Percentiles rank a stretch among this genome's conserved stretches.
Conservation (phyloP, 495 filamentous ascomycete species). For the Aspergillus biplanus region DNA sequence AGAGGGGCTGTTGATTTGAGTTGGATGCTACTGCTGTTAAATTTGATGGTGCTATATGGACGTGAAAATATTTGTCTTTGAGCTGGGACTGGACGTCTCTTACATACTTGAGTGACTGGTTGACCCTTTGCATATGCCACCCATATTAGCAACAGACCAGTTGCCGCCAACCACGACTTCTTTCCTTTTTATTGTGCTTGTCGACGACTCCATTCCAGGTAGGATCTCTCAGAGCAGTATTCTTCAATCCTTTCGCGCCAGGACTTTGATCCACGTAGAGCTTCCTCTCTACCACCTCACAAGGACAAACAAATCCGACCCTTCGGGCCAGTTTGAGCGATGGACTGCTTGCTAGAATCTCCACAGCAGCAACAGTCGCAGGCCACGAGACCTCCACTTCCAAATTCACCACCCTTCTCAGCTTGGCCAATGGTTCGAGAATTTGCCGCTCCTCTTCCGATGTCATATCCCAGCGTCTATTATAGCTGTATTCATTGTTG, state of each 20-base stretch:
- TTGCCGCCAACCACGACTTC: neutral
- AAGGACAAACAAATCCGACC: neutral
- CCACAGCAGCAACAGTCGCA: neutral
- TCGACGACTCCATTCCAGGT: neutral
- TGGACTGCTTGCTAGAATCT: neutral
- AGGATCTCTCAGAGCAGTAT: neutral
- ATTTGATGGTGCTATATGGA: too few species aligned
- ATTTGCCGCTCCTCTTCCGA: neutral
- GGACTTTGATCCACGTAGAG: neutral
- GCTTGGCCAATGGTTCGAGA: neutral
- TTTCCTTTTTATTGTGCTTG: neutral
- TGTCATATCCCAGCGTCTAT: neutral
- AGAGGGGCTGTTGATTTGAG: too few species aligned
- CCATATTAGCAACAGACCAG: neutral
- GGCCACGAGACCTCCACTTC: neutral
- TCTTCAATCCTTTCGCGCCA: too few species aligned
- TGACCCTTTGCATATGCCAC: too few species aligned
- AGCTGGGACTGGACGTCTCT: too few species aligned
- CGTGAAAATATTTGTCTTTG: too few species aligned
- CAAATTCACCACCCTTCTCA: neutral
- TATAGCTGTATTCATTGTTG: slow-evolving; percentile 4
- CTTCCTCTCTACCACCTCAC: neutral
- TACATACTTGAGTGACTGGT: too few species aligned
- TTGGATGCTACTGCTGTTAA: too few species aligned
- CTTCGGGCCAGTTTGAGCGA: neutral